Percentiles rank a stretch among this genome's conserved stretches.
Evolutionary conservation across 257 asterid genomes (phyloP).

Genomic region (Rhazya stricta): DNA sequence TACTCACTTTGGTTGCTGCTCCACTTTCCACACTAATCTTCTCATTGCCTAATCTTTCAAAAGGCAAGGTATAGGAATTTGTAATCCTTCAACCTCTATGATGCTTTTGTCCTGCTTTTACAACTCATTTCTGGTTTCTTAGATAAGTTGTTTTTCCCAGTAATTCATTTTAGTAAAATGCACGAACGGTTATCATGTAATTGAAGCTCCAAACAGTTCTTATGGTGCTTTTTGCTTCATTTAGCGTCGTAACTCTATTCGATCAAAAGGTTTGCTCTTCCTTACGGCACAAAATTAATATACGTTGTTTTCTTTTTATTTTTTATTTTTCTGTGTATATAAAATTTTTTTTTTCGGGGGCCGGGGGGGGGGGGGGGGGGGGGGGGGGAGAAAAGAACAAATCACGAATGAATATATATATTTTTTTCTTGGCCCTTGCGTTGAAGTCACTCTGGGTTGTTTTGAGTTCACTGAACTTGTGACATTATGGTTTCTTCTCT

Average conservation of each 20-base stretch:
- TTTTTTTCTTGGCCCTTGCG: background rate
- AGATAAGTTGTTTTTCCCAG: background rate
- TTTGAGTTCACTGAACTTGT: background rate
- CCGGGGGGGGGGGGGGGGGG: too few species aligned
- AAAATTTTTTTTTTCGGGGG: too few species aligned
- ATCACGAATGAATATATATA: background rate
- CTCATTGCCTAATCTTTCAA: conserved; percentile 87
- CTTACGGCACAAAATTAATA: background rate
- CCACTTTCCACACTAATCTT: conserved; percentile 88
- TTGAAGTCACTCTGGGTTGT: background rate
- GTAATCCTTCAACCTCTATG: background rate
- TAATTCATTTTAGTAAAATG: background rate
- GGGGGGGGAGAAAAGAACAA: too few species aligned
- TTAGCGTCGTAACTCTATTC: background rate
- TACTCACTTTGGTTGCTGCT: conserved; percentile 85
- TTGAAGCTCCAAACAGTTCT: background rate
- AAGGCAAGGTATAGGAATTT: conserved; percentile 53
- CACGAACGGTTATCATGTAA: background rate
- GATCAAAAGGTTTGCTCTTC: background rate
- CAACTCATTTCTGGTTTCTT: background rate
- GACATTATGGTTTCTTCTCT: background rate
- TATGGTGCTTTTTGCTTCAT: background rate
- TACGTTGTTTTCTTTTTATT: background rate
- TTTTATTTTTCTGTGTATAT: too few species aligned
- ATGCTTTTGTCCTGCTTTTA: background rate